A percentile compares a stretch with the other conserved stretches of the same genome.
These are phyloP conservation scores for Phytophthora pisi DNA, from an alignment of 352 stramenopile genomes.

Conservation along the genomic window DNA sequence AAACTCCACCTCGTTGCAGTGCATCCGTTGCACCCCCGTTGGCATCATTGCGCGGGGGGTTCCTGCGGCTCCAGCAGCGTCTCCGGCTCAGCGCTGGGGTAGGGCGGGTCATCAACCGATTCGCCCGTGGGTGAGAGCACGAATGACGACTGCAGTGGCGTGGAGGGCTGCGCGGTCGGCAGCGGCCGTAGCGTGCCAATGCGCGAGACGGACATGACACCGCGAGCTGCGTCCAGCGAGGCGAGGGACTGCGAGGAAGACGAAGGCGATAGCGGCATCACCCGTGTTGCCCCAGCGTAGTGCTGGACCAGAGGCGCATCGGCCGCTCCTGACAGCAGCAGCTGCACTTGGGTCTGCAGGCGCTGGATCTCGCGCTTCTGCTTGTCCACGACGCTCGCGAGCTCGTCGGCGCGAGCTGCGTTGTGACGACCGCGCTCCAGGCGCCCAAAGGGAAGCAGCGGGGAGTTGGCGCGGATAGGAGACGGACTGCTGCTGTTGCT, in stretches of 20 bases:
- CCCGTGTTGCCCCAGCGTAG: conserved; percentile 2
- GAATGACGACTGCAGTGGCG: conserved; percentile 55
- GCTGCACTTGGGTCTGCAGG: conserved; percentile 66
- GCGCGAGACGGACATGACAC: conserved; percentile 21
- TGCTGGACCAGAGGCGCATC: conserved; percentile 23
- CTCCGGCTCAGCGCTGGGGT: conserved; percentile 1
- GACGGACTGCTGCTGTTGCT: conserved; percentile 8
- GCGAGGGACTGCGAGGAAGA: conserved; percentile 13
- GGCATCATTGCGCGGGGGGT: conserved; percentile 5
- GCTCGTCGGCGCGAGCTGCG: conserved; percentile 43
- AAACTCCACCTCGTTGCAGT: neutral
- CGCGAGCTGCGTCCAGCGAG: conserved; percentile 5
- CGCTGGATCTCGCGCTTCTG: conserved; percentile 77
- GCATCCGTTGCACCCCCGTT: neutral
- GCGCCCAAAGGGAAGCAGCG: conserved; percentile 51
- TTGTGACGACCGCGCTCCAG: conserved; percentile 41
- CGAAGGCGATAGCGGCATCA: conserved; percentile 16
- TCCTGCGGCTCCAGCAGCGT: neutral
- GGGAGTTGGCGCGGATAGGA: conserved; percentile 22
- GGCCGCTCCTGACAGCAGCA: conserved; percentile 53
- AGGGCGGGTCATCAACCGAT: neutral
- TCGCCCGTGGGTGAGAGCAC: conserved; percentile 31
- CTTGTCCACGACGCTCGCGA: conserved; percentile 51
- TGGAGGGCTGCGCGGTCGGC: conserved; percentile 8
- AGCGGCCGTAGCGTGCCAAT: conserved; percentile 37